Evolutionary conservation across 805 yeast genomes (phyloP), one percentile per base, ranked within the genome.

Genomic region (Trichomonascus vanleenenianus): DNA sequence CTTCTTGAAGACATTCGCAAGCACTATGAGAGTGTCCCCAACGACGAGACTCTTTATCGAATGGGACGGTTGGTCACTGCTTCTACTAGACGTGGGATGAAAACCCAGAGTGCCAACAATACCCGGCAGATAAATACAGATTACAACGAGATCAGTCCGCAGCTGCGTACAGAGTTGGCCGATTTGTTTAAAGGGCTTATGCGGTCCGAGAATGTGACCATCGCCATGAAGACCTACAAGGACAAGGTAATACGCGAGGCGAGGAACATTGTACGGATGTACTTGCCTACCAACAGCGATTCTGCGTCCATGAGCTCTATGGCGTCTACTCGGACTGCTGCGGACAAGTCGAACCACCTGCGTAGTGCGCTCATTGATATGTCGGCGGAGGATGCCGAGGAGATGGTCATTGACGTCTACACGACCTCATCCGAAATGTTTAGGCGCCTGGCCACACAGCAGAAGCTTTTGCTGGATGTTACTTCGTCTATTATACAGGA

Each of bases 331-430:
- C 48, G 60, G 4, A 54, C 56, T 16, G 51, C 60, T 9, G 56
- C 64, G 3, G 67, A 66, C 8, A 64, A 64, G 45, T 65, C 69
- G 30, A 65, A 63, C 3, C 65, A 65, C 25, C 57, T 74, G 25
- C 76, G 78, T 1, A 59, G 67, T 2, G 49, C 69, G 41, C 74
- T 93, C 42, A 78, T 81, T 51, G 74, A 76, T 2, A 72, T 87
- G 72, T 71, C 87, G 0, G 83, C 93, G 0, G 63, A 66, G 11
- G 96, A 86, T 48, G 88, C 88, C 58, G 86, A 84, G 55, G 68
- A 64, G 1, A 82, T 88, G 85, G 60, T 86, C 37, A 61, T 72
- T 1, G 68, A 66, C 25, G 80, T 81, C 3, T 85, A 76, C 53
- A 65, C 85, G 0, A 73, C 76, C 16, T 68, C 83, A 2, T 77